A percentile compares a stretch with the other conserved stretches of the same genome.
Conservation (phyloP, 257 asterid genomes). For the Ocimum tenuiflorum region DNA sequence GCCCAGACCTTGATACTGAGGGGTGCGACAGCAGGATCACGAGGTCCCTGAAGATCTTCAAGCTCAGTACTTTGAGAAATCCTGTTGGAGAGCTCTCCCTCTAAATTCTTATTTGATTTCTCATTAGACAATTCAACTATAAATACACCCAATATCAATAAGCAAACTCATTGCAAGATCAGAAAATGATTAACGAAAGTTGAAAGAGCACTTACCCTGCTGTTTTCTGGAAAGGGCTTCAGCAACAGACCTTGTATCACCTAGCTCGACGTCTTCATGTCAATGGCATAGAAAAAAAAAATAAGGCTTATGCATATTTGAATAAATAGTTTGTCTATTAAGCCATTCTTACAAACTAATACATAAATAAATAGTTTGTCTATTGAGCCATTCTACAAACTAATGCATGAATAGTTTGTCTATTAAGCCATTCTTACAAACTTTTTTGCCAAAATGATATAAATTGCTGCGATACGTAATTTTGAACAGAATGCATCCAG, state of each 20-base stretch:
- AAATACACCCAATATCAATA: constrained; percentile 17
- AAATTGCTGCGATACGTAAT: background rate
- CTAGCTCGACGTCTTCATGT: constrained; percentile 61
- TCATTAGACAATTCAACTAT: constrained; percentile 71
- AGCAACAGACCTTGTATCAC: constrained; percentile 84
- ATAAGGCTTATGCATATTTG: constrained; percentile 1
- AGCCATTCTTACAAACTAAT: no score
- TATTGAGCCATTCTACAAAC: no score
- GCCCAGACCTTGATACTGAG: constrained; percentile 76
- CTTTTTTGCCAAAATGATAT: background rate
- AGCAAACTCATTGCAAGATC: constrained; percentile 15
- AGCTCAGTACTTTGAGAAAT: constrained; percentile 64
- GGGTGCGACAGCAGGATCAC: constrained; percentile 77
- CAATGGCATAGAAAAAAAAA: constrained; percentile 24
- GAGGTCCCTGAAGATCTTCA: constrained; percentile 96
- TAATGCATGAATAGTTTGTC: background rate
- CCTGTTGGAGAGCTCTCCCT: constrained; percentile 48
- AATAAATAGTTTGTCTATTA: background rate
- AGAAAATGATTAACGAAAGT: background rate
- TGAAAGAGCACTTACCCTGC: constrained; percentile 48
- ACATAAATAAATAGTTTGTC: no score
- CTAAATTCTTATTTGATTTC: constrained; percentile 41
- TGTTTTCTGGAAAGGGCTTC: constrained; percentile 77
- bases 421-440: background rate
- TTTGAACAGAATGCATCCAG: background rate